phyloP scores from a whole-genome alignment of 257 asterid genomes.

The Eustoma russellianum region DNA sequence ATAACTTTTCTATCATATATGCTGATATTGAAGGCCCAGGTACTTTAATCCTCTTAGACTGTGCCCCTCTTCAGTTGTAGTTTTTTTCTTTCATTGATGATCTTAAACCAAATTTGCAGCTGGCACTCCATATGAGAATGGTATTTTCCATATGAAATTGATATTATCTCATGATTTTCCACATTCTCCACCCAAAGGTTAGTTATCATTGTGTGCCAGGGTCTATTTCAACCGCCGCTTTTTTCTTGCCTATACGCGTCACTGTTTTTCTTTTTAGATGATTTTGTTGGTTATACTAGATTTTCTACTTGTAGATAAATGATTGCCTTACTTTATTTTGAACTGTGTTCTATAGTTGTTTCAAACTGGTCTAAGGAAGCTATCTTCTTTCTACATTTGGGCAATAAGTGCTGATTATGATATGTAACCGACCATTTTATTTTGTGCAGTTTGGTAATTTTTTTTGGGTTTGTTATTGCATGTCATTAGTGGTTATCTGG shows the following conservation, averaged over 20 bases:
- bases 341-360: neutral
- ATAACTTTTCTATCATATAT: conserved; percentile 70
- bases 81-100: conserved; percentile 15
- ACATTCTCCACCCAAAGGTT: conserved; percentile 90
- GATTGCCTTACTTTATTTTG: neutral
- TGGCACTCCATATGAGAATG: conserved; percentile 95
- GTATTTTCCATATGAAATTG: conserved; percentile 85
- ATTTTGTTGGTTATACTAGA: neutral
- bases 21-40: conserved; percentile 99
- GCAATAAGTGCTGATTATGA: neutral
- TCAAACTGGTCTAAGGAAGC: neutral
- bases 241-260: neutral
- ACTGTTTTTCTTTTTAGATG: neutral
- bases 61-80: conserved; percentile 2
- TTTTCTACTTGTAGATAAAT: neutral
- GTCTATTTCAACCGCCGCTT: neutral
- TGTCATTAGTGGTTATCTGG: too few species aligned
- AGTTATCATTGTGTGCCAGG: conserved; percentile 3
- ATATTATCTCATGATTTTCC: conserved; percentile 86
- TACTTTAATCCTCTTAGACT: conserved; percentile 13
- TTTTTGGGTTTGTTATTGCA: neutral
- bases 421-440: neutral
- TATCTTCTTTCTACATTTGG: neutral
- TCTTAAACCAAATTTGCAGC: conserved; percentile 44
- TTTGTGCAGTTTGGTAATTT: neutral